These are phyloP conservation scores for Naumovozyma baii DNA, from an alignment of 805 yeast genomes.

Conservation along the genomic window DNA sequence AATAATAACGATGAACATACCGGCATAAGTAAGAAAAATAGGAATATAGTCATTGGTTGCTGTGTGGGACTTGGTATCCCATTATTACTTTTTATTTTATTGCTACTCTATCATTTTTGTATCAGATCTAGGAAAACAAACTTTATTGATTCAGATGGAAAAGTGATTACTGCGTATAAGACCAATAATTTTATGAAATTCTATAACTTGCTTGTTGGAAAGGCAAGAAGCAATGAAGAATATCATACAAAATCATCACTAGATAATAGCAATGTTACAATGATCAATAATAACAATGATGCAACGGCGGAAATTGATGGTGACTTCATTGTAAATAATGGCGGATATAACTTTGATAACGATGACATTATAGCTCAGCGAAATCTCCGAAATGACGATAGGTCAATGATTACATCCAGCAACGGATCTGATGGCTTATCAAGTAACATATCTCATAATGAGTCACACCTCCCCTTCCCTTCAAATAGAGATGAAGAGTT, in stretches of 20 bases:
- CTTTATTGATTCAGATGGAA: slow-evolving; percentile 31
- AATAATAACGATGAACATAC: slow-evolving; percentile 6
- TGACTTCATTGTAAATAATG: too few species aligned
- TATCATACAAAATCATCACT: slow-evolving; percentile 14
- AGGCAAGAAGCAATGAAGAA: slow-evolving; percentile 9
- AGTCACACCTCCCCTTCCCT: too few species aligned
- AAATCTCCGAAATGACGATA: not conserved
- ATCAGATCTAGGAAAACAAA: slow-evolving; percentile 25
- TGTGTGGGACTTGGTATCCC: slow-evolving; percentile 69
- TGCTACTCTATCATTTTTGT: slow-evolving; percentile 24
- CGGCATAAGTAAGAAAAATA: slow-evolving; percentile 41
- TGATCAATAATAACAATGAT: not conserved
- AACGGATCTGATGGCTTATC: too few species aligned
- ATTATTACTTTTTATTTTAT: slow-evolving; percentile 25
- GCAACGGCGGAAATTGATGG: slow-evolving; percentile 1
- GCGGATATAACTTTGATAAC: not conserved
- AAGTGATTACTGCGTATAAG: slow-evolving; percentile 29
- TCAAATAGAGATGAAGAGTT: too few species aligned
- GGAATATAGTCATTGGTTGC: slow-evolving; percentile 54
- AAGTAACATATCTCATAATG: too few species aligned
- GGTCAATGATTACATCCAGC: not conserved
- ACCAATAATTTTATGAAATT: slow-evolving; percentile 24
- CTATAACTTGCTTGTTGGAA: slow-evolving; percentile 26
- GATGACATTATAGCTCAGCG: not conserved
- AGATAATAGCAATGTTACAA: slow-evolving; percentile 5